phyloP scores from a whole-genome alignment of 805 yeast genomes.

The Ogataea ramenticola region DNA sequence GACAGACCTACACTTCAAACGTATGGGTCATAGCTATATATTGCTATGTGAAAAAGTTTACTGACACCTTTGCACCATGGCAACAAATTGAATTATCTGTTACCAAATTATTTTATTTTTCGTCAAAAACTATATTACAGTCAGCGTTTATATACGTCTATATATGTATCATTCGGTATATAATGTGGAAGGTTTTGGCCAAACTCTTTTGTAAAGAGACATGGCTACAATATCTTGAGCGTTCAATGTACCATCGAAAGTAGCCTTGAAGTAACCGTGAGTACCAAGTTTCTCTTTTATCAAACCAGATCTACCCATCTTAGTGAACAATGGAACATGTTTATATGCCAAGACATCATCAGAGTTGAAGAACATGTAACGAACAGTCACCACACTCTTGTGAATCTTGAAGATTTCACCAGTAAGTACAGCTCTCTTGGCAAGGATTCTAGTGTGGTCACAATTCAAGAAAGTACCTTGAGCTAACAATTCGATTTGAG shows the following conservation, averaged over 20 bases:
- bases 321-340: slow-evolving; percentile 87
- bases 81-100: too few species aligned
- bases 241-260: slow-evolving; percentile 82
- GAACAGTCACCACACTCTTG: slow-evolving; percentile 81
- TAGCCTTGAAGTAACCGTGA: slow-evolving; percentile 96
- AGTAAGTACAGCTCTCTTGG: slow-evolving; percentile 82
- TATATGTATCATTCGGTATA: neutral
- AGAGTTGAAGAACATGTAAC: slow-evolving; percentile 94
- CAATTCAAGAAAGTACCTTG: slow-evolving; percentile 85
- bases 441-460: slow-evolving; percentile 77
- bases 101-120: too few species aligned
- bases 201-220: slow-evolving; percentile 88
- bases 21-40: too few species aligned
- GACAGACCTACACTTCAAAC: too few species aligned
- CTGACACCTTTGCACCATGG: neutral
- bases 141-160: neutral
- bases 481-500: slow-evolving; percentile 64
- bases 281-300: slow-evolving; percentile 96
- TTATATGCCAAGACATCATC: slow-evolving; percentile 87
- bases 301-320: slow-evolving; percentile 87
- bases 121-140: neutral
- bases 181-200: slow-evolving; percentile 56
- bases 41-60: too few species aligned
- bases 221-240: slow-evolving; percentile 92
- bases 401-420: slow-evolving; percentile 96